Evolutionary conservation across 2,329 filamentous ascomycete genomes (phyloP).

Genomic region (Hypomyces rosellus): DNA sequence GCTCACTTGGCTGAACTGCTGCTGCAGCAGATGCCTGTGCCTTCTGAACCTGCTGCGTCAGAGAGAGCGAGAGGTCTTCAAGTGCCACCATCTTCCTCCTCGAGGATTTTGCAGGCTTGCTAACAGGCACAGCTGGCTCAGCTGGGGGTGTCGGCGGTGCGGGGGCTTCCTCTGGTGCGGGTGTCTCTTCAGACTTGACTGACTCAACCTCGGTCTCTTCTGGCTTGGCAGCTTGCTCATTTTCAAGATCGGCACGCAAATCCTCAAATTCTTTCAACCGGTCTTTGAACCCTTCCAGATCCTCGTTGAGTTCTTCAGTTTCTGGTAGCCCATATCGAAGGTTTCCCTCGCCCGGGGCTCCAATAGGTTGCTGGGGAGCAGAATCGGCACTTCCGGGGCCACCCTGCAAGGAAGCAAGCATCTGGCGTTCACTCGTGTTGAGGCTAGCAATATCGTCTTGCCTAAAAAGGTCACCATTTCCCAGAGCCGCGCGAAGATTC

Average conservation of each 20-base stretch:
- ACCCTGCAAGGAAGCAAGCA: conserved; percentile 36
- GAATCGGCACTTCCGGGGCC: conserved; percentile 13
- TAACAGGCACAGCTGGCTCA: conserved; percentile 9
- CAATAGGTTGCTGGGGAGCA: conserved; percentile 33
- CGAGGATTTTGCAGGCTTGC: conserved; percentile 21
- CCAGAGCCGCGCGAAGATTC: conserved; percentile 19
- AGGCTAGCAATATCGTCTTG: conserved; percentile 72
- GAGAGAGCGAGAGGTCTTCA: conserved; percentile 47
- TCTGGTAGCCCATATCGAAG: conserved; percentile 43
- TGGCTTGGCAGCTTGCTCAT: conserved; percentile 33
- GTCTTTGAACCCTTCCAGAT: conserved; percentile 57
- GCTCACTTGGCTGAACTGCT: conserved; percentile 42
- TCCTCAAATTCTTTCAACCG: conserved; percentile 80
- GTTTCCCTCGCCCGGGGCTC: conserved; percentile 27
- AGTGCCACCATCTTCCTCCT: conserved; percentile 25
- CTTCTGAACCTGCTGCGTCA: conserved; percentile 81
- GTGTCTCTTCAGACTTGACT: not conserved
- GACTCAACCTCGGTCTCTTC: conserved; percentile 12
- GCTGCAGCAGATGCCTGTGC: conserved; percentile 48
- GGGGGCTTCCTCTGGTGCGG: not conserved
- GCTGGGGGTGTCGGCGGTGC: not conserved
- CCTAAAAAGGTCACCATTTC: conserved; percentile 47
- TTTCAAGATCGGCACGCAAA: conserved; percentile 66
- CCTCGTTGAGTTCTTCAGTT: conserved; percentile 44
- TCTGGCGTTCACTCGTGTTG: conserved; percentile 45